These are phyloP conservation scores for Testicularia cyperi DNA, from an alignment of 1,284 basidiomycete genomes.

Conservation along the genomic window DNA sequence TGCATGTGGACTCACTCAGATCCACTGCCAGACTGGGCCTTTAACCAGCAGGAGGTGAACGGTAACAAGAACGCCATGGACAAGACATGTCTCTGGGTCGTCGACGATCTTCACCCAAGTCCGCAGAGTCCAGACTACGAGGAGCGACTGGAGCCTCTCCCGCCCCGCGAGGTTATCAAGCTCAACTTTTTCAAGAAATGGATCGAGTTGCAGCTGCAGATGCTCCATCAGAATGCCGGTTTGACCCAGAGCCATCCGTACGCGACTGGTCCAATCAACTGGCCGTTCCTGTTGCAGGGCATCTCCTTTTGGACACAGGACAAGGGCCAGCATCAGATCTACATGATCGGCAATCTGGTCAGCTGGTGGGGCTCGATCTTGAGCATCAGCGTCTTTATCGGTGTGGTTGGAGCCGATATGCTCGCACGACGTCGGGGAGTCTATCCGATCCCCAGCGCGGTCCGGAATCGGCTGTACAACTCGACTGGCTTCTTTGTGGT, in stretches of 20 bases:
- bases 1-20: slow-evolving; percentile 87
- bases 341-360: slow-evolving; percentile 89
- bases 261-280: slow-evolving; percentile 88
- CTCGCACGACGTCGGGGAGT: slow-evolving; percentile 81
- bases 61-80: slow-evolving; percentile 91
- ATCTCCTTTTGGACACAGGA: slow-evolving; percentile 95
- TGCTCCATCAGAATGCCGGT: slow-evolving; percentile 97
- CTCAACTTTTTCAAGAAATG: slow-evolving; percentile 95
- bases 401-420: slow-evolving; percentile 83
- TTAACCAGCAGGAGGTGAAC: slow-evolving; percentile 95
- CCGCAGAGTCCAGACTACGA: slow-evolving; percentile 44
- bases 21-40: slow-evolving; percentile 88
- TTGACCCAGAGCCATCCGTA: slow-evolving; percentile 94
- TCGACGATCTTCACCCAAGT: slow-evolving; percentile 76
- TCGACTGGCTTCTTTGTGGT: slow-evolving; percentile 91
- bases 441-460: slow-evolving; percentile 75
- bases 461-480: slow-evolving; percentile 87
- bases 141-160: slow-evolving; percentile 37
- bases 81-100: slow-evolving; percentile 81
- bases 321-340: slow-evolving; percentile 84
- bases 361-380: slow-evolving; percentile 94
- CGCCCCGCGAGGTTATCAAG: slow-evolving; percentile 72
- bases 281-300: slow-evolving; percentile 92
- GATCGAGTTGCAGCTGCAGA: slow-evolving; percentile 85
- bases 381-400: slow-evolving; percentile 80